A percentile compares a stretch with the other conserved stretches of the same genome.
Conservation (phyloP, 768 basidiomycete genomes). For the Trametes punicea region DNA sequence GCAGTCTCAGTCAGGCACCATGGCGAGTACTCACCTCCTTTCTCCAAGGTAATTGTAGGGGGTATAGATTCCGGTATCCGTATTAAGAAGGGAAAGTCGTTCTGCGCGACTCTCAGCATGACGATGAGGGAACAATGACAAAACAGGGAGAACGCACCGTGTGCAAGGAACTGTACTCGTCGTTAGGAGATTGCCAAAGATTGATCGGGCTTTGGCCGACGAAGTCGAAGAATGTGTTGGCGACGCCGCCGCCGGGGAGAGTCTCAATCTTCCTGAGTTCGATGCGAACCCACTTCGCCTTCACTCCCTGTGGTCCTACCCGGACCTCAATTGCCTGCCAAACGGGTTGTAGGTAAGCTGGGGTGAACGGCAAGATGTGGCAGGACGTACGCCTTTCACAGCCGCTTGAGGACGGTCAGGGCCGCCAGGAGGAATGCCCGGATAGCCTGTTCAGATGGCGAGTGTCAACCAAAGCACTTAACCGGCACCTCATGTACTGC, state of each 20-base stretch:
- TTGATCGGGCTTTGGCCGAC: slow-evolving; percentile 81
- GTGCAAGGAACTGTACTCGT: slow-evolving; percentile 66
- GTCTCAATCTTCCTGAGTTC: slow-evolving; percentile 91
- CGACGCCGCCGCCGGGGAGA: slow-evolving; percentile 64
- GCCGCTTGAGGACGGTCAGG: slow-evolving; percentile 77
- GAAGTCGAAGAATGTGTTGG: slow-evolving; percentile 73
- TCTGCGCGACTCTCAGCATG: slow-evolving; percentile 39
- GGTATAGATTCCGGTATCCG: slow-evolving; percentile 92
- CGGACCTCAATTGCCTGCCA: slow-evolving; percentile 82
- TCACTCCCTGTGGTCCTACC: slow-evolving; percentile 66
- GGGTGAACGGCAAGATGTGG: slow-evolving; percentile 1
- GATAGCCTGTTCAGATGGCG: slow-evolving; percentile 55
- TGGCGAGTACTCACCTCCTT: slow-evolving; percentile 48
- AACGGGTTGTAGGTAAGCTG: slow-evolving; percentile 11
- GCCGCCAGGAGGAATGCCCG: slow-evolving; percentile 80
- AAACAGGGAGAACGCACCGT: slow-evolving; percentile 46
- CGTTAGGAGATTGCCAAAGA: slow-evolving; percentile 70
- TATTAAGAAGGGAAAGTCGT: slow-evolving; percentile 87
- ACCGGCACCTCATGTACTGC: no score
- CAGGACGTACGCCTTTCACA: slow-evolving; percentile 72
- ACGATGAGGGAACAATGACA: not conserved
- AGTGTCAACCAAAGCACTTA: no score
- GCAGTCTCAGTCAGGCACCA: not conserved
- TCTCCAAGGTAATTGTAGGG: slow-evolving; percentile 77
- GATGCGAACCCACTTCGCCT: slow-evolving; percentile 89